phyloP scores from a whole-genome alignment of 169 alveolate species.

The Eimeria maxima region DNA sequence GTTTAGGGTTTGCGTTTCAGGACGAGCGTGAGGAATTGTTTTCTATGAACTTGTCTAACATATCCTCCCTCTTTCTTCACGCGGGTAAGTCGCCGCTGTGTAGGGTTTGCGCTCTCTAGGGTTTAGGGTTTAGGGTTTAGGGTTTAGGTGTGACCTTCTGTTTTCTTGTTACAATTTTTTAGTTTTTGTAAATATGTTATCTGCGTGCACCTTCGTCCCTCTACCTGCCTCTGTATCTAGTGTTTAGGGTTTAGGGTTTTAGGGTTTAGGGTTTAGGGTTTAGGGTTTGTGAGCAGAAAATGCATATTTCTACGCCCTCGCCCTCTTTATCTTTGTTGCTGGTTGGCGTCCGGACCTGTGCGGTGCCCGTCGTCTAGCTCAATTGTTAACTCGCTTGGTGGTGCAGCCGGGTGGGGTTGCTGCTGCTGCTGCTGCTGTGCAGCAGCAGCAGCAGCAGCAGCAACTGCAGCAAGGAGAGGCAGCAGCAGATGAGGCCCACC shows the following conservation, averaged over 20 bases:
- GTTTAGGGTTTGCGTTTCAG: too few relatives aligned
- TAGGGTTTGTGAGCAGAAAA: slow-evolving; percentile 91
- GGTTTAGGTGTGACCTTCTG: too few relatives aligned
- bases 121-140: too few relatives aligned
- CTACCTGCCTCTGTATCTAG: too few relatives aligned
- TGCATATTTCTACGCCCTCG: slow-evolving; percentile 95
- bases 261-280: slow-evolving; percentile 13
- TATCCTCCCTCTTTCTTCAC: too few relatives aligned
- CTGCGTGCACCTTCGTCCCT: too few relatives aligned
- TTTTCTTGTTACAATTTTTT: too few relatives aligned
- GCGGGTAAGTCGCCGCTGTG: too few relatives aligned
- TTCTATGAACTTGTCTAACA: too few relatives aligned
- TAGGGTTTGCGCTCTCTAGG: too few relatives aligned
- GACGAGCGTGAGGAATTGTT: too few relatives aligned
- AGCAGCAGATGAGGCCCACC: background rate
- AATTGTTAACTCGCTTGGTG: slow-evolving; percentile 86
- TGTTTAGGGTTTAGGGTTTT: background rate
- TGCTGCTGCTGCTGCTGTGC: slow-evolving; percentile 54
- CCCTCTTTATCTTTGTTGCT: slow-evolving; percentile 92
- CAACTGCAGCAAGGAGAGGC: background rate
- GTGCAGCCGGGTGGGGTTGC: slow-evolving; percentile 77
- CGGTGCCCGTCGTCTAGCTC: slow-evolving; percentile 94
- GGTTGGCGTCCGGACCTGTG: slow-evolving; percentile 92
- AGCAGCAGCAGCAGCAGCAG: slow-evolving; percentile 54
- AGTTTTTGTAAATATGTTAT: too few relatives aligned